These are phyloP conservation scores for Pichia kluyveri DNA, from an alignment of 805 yeast genomes.

Conservation along the genomic window DNA sequence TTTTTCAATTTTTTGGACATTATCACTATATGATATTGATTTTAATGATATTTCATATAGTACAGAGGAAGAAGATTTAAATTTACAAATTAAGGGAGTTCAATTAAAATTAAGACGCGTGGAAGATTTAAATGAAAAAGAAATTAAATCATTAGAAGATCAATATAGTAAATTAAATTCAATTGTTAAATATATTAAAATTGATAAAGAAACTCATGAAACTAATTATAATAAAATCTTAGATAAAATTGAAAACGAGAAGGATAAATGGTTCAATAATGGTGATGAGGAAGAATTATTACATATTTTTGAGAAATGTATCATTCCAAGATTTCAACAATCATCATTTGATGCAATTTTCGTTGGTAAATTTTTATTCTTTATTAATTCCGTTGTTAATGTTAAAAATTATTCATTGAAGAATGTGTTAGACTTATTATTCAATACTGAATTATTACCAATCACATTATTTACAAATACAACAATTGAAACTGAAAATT, in stretches of 20 bases:
- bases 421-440: constrained; percentile 36
- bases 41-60: constrained; percentile 43
- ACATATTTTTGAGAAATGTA: constrained; percentile 37
- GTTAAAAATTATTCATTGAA: constrained; percentile 28
- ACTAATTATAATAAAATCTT: constrained; percentile 27
- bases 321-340: constrained; percentile 68
- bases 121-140: constrained; percentile 18
- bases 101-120: constrained; percentile 27
- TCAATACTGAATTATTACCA: constrained; percentile 34
- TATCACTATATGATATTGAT: constrained; percentile 62
- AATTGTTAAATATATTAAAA: constrained; percentile 23
- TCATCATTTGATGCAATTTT: constrained; percentile 79
- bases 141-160: constrained; percentile 18
- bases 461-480: constrained; percentile 64
- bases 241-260: constrained; percentile 22
- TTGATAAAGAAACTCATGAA: constrained; percentile 38
- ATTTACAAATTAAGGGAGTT: constrained; percentile 27
- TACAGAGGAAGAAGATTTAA: constrained; percentile 33
- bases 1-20: constrained; percentile 63
- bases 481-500: constrained; percentile 68
- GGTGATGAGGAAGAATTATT: constrained; percentile 32
- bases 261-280: constrained; percentile 32
- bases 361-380: constrained; percentile 50
- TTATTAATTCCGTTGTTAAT: constrained; percentile 32
- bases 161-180: constrained; percentile 20